Evolutionary conservation across 176 grass and related monocot genomes (phyloP), one percentile per base, ranked within the genome.

Genomic region (Canna indica): DNA sequence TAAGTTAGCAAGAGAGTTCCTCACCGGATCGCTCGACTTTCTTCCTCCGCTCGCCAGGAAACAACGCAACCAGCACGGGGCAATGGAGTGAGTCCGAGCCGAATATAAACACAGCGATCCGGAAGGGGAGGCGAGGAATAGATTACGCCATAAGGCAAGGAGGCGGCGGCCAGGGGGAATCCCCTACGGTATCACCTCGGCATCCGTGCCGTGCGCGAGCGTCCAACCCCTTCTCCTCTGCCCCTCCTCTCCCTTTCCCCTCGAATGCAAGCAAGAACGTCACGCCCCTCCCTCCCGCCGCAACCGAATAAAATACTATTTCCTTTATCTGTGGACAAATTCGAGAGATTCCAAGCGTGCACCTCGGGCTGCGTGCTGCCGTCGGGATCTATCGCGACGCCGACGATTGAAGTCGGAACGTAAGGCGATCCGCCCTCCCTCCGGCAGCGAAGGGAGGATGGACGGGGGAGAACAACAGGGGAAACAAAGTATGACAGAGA

Each of bases 91-190:
- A 42, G 39, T 3, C 7, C 24, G 54, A n/a, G 68, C 11, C 17
- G 71, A 59, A 73, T 59, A 59, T 45, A 59, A 42, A 47, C 41
- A 20, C 27, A 44, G 13, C 71, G 25, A 22, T 60, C 35, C 13
- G 24, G 54, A 36, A 39, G 9, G 34, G 63, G 17, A 38, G 20
- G 35, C 9, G 63, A 66, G 71, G 52, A 58, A 73, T 59, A 27
- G 54, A 73, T 73, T 73, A 73, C 71, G 71, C 71, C 71, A 61
- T 73, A 59, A 58, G 71, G n/a, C 52, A 73, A 59, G 53, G 71
- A 73, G 50, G 35, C 33, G 34, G 48, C 47, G 2, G 22, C n/a
- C 28, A 69, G 41, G 67, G 41, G 63, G 25, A 73, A 59, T 59
- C 71, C 54, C 35, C 53, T 27, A 73, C 33, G 52, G 71, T 20